Percentiles rank a stretch among this genome's conserved stretches.
Evolutionary conservation across 805 yeast genomes (phyloP).

Genomic region (Pichia heedii): DNA sequence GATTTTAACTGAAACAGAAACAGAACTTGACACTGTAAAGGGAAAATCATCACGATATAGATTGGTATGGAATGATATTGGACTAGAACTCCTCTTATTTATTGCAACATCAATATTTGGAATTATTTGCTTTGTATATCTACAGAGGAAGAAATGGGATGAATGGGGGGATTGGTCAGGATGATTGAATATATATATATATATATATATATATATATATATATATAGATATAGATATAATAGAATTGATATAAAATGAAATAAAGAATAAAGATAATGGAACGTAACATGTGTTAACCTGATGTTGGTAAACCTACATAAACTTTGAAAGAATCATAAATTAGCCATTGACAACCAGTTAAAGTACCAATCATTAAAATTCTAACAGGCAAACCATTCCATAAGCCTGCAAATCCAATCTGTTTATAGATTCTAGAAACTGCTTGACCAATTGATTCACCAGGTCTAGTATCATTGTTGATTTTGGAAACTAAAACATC

Average conservation of each 20-base stretch:
- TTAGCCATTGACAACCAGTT: slow-evolving; percentile 95
- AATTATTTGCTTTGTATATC: slow-evolving; percentile 19
- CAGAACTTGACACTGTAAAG: background rate
- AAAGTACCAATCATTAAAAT: slow-evolving; percentile 95
- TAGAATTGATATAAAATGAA: background rate
- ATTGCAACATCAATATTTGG: slow-evolving; percentile 20
- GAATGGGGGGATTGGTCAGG: background rate
- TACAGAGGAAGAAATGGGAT: slow-evolving; percentile 25
- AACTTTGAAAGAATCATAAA: slow-evolving; percentile 95
- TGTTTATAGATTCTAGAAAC: slow-evolving; percentile 63
- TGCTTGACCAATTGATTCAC: slow-evolving; percentile 61
- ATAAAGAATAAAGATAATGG: too few species aligned
- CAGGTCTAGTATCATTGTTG: slow-evolving; percentile 58
- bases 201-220: background rate
- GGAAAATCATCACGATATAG: background rate
- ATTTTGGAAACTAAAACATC: slow-evolving; percentile 96
- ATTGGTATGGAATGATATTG: slow-evolving; percentile 3
- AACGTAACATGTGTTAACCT: too few species aligned
- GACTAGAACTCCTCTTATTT: slow-evolving; percentile 8
- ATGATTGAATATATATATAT: slow-evolving; percentile 11
- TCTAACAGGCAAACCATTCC: slow-evolving; percentile 94
- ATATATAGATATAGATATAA: background rate
- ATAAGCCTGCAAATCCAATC: slow-evolving; percentile 84
- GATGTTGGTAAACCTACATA: slow-evolving; percentile 91
- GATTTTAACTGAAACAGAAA: background rate